Evolutionary conservation across 352 stramenopile species (phyloP), one percentile per base, ranked within the genome.

Genomic region (Phytopythium sindhum): DNA sequence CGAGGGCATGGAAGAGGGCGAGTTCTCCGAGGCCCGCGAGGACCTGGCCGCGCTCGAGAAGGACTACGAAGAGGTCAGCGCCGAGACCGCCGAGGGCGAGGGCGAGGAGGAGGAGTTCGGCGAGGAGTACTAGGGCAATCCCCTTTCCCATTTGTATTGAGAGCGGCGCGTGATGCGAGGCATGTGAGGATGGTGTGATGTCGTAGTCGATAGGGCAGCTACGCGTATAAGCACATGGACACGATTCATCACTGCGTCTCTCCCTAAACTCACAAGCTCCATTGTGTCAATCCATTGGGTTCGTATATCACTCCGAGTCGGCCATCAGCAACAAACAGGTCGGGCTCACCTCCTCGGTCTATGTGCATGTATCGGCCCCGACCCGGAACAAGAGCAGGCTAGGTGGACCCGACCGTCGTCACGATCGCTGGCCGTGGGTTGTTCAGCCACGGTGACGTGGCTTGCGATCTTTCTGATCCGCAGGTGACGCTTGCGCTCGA

Each of bases 1-100:
- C 73, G 98, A 99, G 75, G 97, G 98, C 78, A 99, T 99, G 98
- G 98, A 99, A 78, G 98, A 99, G 82, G 97, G 97, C 65, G 98
- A 99, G 77, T 99, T 99, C 77, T 98, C 95, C 60, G 98, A 99
- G 72, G 98, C 98, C 44, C 96, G 97, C 84, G 97, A 99, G 81
- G 97, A 99, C 87, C 81, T 99, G 56, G 97, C 96, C 35, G 97
- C 96, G 28, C 82, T 98, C 33, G 97, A 99, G 79, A 99, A 99
- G 89, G 97, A 99, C 80, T 99, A 99, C 78, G 97, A 99, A 71
- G 31, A 37, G 31, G 31, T 37, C 31, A 37, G 31, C 31, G 31
- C 31, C 31, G 31, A 37, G 31, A 37, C 31, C 31, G 31, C 31
- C 31, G 31, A 37, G 31, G 31, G 31, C 31, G 31, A 37, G 31